Evolutionary conservation across 2,329 filamentous ascomycete genomes (phyloP).

Genomic region (Neofusicoccum kwambonambiense): DNA sequence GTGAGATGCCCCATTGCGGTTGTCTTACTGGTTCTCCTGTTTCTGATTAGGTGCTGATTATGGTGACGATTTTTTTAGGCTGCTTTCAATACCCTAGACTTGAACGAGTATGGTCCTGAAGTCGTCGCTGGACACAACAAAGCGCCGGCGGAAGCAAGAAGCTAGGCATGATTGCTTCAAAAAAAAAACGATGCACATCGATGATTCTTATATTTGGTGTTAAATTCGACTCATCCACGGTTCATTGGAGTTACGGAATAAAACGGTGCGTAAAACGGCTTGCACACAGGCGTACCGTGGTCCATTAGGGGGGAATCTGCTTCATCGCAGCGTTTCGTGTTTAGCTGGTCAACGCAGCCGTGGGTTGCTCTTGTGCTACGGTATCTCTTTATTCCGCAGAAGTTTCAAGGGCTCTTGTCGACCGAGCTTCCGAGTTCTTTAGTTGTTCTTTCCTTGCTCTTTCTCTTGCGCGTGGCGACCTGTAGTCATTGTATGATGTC

Average conservation of each 20-base stretch:
- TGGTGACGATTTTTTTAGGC: neutral
- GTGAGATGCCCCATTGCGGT: neutral
- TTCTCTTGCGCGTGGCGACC: neutral
- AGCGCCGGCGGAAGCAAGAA: neutral
- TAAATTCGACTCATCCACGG: neutral
- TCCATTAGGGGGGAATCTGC: neutral
- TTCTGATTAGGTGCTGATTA: neutral
- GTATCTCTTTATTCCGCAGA: neutral
- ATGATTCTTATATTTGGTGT: neutral
- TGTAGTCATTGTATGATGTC: no score
- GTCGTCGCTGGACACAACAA: no score
- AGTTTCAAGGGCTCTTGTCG: neutral
- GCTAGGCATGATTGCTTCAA: neutral
- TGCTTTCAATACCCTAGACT: neutral
- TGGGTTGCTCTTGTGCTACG: neutral
- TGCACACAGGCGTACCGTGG: slow-evolving; percentile 1
- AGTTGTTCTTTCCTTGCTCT: neutral
- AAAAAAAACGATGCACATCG: neutral
- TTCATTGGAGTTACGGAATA: neutral
- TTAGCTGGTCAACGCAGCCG: neutral
- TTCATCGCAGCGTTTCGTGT: neutral
- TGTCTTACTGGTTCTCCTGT: neutral
- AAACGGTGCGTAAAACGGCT: neutral
- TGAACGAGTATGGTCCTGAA: neutral
- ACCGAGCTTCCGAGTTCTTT: neutral